phyloP scores from a whole-genome alignment of 257 asterid genomes.

The Primulina eburnea region DNA sequence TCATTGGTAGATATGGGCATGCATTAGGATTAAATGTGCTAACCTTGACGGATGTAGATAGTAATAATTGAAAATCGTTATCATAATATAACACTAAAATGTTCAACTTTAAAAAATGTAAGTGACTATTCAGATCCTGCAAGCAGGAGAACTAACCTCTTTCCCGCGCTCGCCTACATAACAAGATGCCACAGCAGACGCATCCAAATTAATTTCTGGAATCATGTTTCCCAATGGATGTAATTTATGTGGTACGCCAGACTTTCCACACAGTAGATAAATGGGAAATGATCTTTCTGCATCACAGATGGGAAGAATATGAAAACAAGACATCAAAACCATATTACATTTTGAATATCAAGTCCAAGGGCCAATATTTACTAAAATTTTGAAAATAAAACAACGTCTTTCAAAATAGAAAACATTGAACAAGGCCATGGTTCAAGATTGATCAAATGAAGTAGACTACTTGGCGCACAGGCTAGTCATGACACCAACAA shows the following conservation, averaged over 20 bases:
- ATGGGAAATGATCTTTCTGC: constrained; percentile 83
- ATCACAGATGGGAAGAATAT: constrained; percentile 24
- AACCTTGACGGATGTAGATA: no score
- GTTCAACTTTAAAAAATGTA: no score
- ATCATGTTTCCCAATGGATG: constrained; percentile 80
- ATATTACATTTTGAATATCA: not conserved
- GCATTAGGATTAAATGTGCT: no score
- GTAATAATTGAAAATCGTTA: no score
- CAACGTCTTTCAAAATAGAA: not conserved
- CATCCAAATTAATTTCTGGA: constrained; percentile 66
- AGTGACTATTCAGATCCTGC: constrained; percentile 1
- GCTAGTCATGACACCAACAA: not conserved
- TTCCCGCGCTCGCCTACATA: constrained; percentile 51
- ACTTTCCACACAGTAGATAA: constrained; percentile 76
- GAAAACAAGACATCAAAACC: constrained; percentile 9
- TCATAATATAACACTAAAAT: no score
- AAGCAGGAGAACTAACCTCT: constrained; percentile 46
- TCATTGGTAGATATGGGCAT: no score
- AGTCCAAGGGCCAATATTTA: not conserved
- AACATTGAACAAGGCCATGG: not conserved
- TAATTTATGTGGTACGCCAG: constrained; percentile 61
- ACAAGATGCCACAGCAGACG: constrained; percentile 57
- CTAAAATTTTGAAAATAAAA: not conserved
- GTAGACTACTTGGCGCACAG: not conserved
- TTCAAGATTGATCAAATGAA: constrained; percentile 4